Evolutionary conservation across 305 asterid genomes (phyloP).

Genomic region (Fraxinus dipetala): DNA sequence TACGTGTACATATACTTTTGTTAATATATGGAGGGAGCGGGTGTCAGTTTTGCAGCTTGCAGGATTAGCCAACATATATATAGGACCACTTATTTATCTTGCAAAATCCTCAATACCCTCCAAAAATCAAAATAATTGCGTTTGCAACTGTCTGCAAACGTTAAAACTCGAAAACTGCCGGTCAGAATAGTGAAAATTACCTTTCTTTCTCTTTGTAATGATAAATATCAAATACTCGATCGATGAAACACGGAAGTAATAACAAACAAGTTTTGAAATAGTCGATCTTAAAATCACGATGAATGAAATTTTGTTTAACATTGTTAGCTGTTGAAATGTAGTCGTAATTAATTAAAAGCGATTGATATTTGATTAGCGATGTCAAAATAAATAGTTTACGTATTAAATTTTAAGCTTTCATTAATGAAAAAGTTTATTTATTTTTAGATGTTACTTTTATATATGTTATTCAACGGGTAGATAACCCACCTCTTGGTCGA

Average conservation of each 20-base stretch:
- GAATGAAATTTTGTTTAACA: not conserved
- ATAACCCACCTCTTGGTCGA: not conserved
- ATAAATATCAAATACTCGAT: too few species aligned
- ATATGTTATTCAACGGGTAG: not conserved
- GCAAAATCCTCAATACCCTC: not conserved
- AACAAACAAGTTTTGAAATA: not conserved
- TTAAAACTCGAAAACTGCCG: not conserved
- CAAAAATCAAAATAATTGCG: conserved; percentile 4
- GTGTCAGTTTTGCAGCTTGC: conserved; percentile 22
- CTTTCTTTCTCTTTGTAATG: not conserved
- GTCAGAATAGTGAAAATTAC: not conserved
- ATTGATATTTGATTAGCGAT: not conserved
- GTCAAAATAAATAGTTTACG: not conserved
- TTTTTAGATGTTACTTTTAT: not conserved
- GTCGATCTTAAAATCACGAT: not conserved
- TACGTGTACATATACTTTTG: not conserved
- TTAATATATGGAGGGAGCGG: conserved; percentile 18
- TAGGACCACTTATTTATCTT: not conserved
- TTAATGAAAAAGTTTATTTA: not conserved
- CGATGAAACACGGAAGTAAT: not conserved
- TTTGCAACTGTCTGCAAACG: not conserved
- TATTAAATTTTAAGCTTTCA: not conserved
- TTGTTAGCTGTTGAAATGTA: not conserved
- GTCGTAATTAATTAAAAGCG: not conserved
- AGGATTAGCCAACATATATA: conserved; percentile 3